Evolutionary conservation across 2,329 filamentous ascomycete genomes (phyloP).

Genomic region (Zymoseptoria brevis): DNA sequence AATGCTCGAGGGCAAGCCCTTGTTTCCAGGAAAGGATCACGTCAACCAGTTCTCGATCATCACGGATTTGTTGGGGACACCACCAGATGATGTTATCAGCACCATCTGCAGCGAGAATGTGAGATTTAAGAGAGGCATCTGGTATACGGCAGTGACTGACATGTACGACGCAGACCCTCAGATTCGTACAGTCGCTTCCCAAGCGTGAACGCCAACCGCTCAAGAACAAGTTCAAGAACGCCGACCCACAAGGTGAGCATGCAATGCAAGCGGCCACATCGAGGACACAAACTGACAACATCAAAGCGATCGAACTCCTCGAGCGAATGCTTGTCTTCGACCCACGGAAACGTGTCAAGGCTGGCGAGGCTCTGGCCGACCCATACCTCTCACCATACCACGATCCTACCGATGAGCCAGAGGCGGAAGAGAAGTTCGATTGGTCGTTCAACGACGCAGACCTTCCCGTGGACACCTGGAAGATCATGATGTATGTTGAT

Average conservation of each 20-base stretch:
- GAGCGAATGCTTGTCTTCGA: constrained; percentile 98
- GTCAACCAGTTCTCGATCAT: constrained; percentile 99
- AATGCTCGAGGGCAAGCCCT: constrained; percentile 96
- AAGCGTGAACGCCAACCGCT: constrained; percentile 88
- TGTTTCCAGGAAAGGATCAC: constrained; percentile 98
- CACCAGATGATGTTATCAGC: constrained; percentile 96
- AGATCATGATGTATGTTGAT: constrained; percentile 90
- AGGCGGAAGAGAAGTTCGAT: constrained; percentile 95
- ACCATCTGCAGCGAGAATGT: constrained; percentile 93
- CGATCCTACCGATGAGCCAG: constrained; percentile 91
- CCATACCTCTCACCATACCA: constrained; percentile 95
- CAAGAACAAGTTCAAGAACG: constrained; percentile 86
- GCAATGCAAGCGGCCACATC: neutral
- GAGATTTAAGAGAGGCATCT: constrained; percentile 40
- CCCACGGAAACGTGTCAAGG: constrained; percentile 89
- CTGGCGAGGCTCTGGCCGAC: constrained; percentile 76
- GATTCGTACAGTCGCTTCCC: constrained; percentile 94
- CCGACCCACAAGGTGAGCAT: constrained; percentile 52
- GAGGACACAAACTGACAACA: constrained; percentile 21
- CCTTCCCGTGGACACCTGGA: constrained; percentile 97
- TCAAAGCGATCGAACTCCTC: constrained; percentile 67
- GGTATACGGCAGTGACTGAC: constrained; percentile 17
- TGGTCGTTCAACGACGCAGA: constrained; percentile 99
- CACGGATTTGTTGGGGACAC: constrained; percentile 90
- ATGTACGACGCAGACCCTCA: constrained; percentile 58